Base-by-base conservation (phyloP, 2,329 filamentous ascomycete species). In the Diaporthe aspalathi region DNA sequence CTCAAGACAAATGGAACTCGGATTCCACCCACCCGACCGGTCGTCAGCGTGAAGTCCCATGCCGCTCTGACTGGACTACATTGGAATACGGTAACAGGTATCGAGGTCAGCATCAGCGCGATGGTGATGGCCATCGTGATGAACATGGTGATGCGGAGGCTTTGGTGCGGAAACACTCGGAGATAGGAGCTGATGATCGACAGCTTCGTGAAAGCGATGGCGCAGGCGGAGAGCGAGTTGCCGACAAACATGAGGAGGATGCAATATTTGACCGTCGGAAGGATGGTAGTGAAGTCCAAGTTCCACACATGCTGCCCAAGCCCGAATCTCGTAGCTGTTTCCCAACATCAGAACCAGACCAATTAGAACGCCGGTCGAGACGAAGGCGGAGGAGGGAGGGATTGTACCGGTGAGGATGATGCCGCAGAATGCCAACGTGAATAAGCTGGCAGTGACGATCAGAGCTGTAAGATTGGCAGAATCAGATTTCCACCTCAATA, bases 231-330 rank as follows among this genome's bases (percentile, higher is more conserved):
- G 17, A 63, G 43, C 14, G 43, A 47, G 40, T 63, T 47, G 3
- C 40, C 40, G 57, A 63, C 20, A n/a, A 63, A 63, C 57, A 63
- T 63, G 12, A 63, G 40, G 57, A 63, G 43, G 24, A 63, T 63
- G 40, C 57, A 63, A 22, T 49, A 27, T 63, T 63, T 63, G 20
- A 63, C 43, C 6, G 57, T 63, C 16, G 27, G 40, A 35, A 63
- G 40, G 9, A 63, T 32, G 2, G 57, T 63, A 4, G 40, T 8
- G 12, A 49, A 35, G 22, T 63, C 27, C 0, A 63, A 24, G 22
- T 63, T 63, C 57, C 57, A 63, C 5, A 63, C 27, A 47, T 63
- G 57, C 27, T 63, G 57, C 3, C 57, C 57, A n/a, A 63, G 43
- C 4, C 57, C 57, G 27, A 63, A 63, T 16, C 16, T 27, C 6